Evolutionary conservation across 2,329 filamentous ascomycete genomes (phyloP).

Genomic region (Penicillium sp.): DNA sequence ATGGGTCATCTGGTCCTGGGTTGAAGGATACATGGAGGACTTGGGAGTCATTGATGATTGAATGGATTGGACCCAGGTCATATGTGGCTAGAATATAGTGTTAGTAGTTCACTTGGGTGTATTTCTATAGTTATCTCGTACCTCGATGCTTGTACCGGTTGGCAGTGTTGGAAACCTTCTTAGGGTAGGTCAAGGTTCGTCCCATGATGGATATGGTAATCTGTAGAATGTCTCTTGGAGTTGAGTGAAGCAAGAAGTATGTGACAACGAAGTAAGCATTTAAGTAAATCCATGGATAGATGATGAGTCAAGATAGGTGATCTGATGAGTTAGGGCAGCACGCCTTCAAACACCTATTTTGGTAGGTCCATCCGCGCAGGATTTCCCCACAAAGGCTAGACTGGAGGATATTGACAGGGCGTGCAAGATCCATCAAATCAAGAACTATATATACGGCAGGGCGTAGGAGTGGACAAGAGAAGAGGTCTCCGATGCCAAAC

Average conservation of each 20-base stretch:
- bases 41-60: conserved; percentile 70
- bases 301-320: background rate
- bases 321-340: conserved; percentile 2
- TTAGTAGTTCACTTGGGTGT: conserved; percentile 2
- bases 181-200: conserved; percentile 57
- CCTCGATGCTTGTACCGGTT: conserved; percentile 67
- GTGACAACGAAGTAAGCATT: background rate
- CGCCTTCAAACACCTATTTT: conserved; percentile 8
- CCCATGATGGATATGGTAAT: conserved; percentile 36
- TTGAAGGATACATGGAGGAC: conserved; percentile 81
- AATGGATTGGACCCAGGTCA: conserved; percentile 69
- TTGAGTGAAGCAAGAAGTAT: background rate
- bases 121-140: conserved; percentile 33
- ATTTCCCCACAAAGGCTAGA: conserved; percentile 4
- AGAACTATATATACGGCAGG: background rate
- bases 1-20: conserved; percentile 60
- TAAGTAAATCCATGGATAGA: conserved; percentile 1
- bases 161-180: conserved; percentile 62
- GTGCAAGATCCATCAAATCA: background rate
- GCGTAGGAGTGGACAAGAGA: background rate
- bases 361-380: conserved; percentile 20
- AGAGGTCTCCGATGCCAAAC: conserved; percentile 13
- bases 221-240: background rate
- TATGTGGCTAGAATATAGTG: conserved; percentile 60
- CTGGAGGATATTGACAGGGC: background rate